Base-by-base conservation (phyloP, 768 basidiomycete genomes). In the Leucocoprinus leucothites region DNA sequence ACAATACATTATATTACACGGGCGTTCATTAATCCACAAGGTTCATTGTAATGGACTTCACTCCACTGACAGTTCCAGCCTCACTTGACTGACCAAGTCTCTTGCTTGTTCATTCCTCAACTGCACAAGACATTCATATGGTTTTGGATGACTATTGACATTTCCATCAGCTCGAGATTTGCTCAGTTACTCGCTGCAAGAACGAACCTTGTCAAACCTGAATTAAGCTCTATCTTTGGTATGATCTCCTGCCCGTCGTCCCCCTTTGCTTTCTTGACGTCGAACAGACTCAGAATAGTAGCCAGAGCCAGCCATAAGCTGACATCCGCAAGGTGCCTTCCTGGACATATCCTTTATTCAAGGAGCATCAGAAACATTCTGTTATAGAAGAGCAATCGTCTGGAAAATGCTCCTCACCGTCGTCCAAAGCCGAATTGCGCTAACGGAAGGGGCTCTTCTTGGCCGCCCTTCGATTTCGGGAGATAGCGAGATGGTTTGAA, bases 131-230 rank as follows among this genome's bases (percentile, higher is more conserved):
- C 51, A 52, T 11, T n/a, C 41, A 43, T 44, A 52, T 1, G 51
- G 51, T 7, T 52, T 44, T 5, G 51, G 40, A 44, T 52, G 51
- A 4, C 51, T 52, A 9, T 4, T 8, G 14, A 36, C 8, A 16
- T 36, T 5, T 19, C 2, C 16, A 11, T n/a, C 3, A 25, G 6
- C 7, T 22, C 9, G 14, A 14, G 6, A 19, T 11, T n/a, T 26
- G 14, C 8, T 3, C 16, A 16, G 18, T 9, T 6, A 28, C 2
- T 14, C 9, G 28, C 9, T 31, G 16, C 22, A 34, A 18, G 19
- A 5, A 44, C 51, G 3, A 9, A 53, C 51, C 51, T 53, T 22
- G 51, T 44, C 28, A 53, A 44, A 2, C 51, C 51, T 1, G 42
- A 31, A 31, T 44, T 35, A n/a, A 53, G 13, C 5, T 21, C 51